Base-by-base conservation (phyloP, 75 land plant species). In the Azolla pinnata region DNA sequence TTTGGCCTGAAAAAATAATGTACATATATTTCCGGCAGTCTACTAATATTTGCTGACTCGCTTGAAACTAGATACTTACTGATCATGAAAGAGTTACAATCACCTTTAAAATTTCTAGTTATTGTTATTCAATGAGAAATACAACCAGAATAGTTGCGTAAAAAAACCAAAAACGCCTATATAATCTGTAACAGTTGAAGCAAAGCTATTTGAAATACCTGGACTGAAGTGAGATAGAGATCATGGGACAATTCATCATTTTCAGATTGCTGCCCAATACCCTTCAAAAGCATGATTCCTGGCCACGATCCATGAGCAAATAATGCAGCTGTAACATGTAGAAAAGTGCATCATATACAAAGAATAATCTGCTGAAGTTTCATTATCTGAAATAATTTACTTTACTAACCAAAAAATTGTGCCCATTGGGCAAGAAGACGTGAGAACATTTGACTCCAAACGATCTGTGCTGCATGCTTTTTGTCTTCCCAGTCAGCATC, bases 401-500 rank as follows among this genome's bases (percentile, higher is more conserved):
- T 29, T 16, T 10, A 45, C 75, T 64, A 60, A 81, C 93, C 82
- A 74, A 93, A 67, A 84, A 84, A 88, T 33, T 93, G 98, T 40
- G 84, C 82, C 98, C 95, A 93, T 61, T 88, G 85, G 18, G 79
- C 81, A 33, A 93, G 69, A 64, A 93, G 53, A 1, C 81, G 69
- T 16, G 84, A 71, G 60, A 93, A 85, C 17, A 83, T 61, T 42
- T 69, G 57, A 10, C 81, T 74, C 98, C 98, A 93, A 26, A 75
- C 90, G 2, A 67, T 47, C 3, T 78, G 70, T 60, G 71, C 87
- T 61, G 69, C 78, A 55, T 56, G 68, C 53, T 54, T 79, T 32
- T 71, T 62, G 30, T 81, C 84, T 44, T 66, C 76, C 82, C 62
- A 80, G 47, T 74, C 62, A 54, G 78, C 84, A 32, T 64, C 38